These are phyloP conservation scores for Phialophora macrospora DNA, from an alignment of 2,329 filamentous ascomycete genomes.

Conservation along the genomic window DNA sequence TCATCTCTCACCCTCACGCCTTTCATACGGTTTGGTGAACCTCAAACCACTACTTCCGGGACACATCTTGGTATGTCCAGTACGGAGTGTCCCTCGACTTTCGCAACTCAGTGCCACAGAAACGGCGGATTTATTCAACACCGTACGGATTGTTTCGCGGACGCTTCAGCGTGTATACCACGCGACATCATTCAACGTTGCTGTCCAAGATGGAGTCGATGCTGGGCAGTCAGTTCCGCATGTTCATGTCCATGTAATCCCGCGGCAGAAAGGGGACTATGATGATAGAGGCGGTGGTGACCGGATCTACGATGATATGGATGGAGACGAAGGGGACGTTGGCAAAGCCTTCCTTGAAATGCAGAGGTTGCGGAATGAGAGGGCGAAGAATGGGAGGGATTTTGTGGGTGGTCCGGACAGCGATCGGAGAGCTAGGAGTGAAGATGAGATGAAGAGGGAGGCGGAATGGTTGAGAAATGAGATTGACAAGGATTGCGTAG, in stretches of 20 bases:
- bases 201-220: slow-evolving; percentile 88
- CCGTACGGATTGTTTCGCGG: slow-evolving; percentile 79
- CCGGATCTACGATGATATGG: slow-evolving; percentile 80
- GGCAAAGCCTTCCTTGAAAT: slow-evolving; percentile 70
- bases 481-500: slow-evolving; percentile 52
- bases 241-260: slow-evolving; percentile 91
- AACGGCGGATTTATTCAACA: slow-evolving; percentile 82
- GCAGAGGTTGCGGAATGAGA: slow-evolving; percentile 40
- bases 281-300: slow-evolving; percentile 66
- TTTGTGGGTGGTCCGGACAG: slow-evolving; percentile 67
- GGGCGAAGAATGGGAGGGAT: slow-evolving; percentile 47
- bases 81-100: slow-evolving; percentile 70
- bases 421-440: slow-evolving; percentile 70
- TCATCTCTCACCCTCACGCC: slow-evolving; percentile 66
- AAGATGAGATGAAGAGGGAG: slow-evolving; percentile 79
- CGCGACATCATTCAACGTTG: slow-evolving; percentile 84
- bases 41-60: slow-evolving; percentile 92
- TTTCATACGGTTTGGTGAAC: slow-evolving; percentile 89
- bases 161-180: slow-evolving; percentile 69
- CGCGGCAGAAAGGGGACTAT: slow-evolving; percentile 65
- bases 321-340: slow-evolving; percentile 83
- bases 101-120: slow-evolving; percentile 74
- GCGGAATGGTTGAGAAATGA: slow-evolving; percentile 68
- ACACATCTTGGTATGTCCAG: slow-evolving; percentile 88
- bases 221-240: slow-evolving; percentile 94